Conservation (phyloP, 495 filamentous ascomycete genomes). For the Xylaria sp. region DNA sequence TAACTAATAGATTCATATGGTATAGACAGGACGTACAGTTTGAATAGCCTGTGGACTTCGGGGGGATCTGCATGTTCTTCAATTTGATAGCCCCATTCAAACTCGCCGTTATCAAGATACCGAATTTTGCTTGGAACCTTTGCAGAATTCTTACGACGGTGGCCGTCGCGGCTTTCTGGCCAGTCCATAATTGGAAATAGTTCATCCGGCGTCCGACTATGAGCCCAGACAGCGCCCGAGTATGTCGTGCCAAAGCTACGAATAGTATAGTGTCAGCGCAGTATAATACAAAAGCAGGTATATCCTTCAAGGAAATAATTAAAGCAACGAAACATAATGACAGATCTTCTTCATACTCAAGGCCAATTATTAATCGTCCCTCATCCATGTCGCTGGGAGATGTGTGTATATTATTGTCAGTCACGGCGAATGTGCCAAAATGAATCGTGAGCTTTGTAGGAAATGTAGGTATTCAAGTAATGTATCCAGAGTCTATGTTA, state of each 20-base stretch:
- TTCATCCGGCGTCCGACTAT: not conserved
- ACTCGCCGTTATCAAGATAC: constrained; percentile 4
- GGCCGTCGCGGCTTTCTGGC: not conserved
- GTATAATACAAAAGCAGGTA: not conserved
- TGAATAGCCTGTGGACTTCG: constrained; percentile 1
- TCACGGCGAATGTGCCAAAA: not conserved
- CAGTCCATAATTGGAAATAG: not conserved
- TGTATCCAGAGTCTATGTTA: not conserved
- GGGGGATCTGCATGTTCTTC: constrained; percentile 31
- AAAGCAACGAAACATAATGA: not conserved
- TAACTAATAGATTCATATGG: not conserved
- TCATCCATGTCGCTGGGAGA: not conserved
- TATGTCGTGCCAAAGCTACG: constrained; percentile 6
- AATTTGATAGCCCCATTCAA: not conserved
- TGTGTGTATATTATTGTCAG: not conserved
- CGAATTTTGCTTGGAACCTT: not conserved
- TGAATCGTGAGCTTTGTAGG: not conserved
- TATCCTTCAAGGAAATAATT: not conserved
- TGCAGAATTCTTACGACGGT: rapidly evolving
- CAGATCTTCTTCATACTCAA: constrained; percentile 6
- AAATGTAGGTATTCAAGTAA: not conserved
- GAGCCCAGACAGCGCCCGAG: not conserved
- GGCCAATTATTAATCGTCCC: not conserved
- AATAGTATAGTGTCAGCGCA: not conserved
- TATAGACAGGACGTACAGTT: not conserved